These are phyloP conservation scores for Raphanus sativus DNA, from an alignment of 345 rosid species.

Conservation along the genomic window DNA sequence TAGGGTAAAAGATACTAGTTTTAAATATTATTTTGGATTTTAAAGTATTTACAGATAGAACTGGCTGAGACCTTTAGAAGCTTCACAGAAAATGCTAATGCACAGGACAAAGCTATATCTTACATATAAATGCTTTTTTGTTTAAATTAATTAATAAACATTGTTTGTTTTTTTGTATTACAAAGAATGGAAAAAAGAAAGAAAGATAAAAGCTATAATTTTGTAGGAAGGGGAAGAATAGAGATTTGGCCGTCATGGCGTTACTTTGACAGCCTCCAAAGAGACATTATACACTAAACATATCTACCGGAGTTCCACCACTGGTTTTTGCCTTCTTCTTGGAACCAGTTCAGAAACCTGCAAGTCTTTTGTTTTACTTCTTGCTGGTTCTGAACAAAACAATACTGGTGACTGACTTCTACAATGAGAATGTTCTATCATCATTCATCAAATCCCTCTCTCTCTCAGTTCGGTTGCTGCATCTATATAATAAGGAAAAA, in stretches of 20 bases:
- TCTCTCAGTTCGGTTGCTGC: slow-evolving; percentile 39
- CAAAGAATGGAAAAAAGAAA: slow-evolving; percentile 6
- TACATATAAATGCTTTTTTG: background rate
- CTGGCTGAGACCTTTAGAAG: background rate
- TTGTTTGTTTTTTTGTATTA: slow-evolving; percentile 14
- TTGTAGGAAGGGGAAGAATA: slow-evolving; percentile 11
- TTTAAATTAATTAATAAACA: slow-evolving; percentile 11
- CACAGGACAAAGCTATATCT: background rate
- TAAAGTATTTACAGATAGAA: background rate
- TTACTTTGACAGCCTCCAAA: slow-evolving; percentile 26
- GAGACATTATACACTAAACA: slow-evolving; percentile 12
- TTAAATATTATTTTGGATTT: no score
- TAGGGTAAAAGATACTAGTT: background rate
- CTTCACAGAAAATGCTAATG: background rate
- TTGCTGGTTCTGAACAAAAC: slow-evolving; percentile 10
- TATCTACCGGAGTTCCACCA: slow-evolving; percentile 18
- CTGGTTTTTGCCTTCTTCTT: background rate
- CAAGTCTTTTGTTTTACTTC: background rate
- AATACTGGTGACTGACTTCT: slow-evolving; percentile 11
- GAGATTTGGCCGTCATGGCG: slow-evolving; percentile 36
- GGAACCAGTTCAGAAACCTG: slow-evolving; percentile 36
- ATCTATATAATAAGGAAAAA: slow-evolving; percentile 15
- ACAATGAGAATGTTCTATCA: background rate
- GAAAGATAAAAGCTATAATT: background rate
- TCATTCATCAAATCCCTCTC: slow-evolving; percentile 15